A percentile compares a stretch with the other conserved stretches of the same genome.
These are phyloP conservation scores for Trametes cinnabarina DNA, from an alignment of 768 basidiomycete species.

Conservation along the genomic window DNA sequence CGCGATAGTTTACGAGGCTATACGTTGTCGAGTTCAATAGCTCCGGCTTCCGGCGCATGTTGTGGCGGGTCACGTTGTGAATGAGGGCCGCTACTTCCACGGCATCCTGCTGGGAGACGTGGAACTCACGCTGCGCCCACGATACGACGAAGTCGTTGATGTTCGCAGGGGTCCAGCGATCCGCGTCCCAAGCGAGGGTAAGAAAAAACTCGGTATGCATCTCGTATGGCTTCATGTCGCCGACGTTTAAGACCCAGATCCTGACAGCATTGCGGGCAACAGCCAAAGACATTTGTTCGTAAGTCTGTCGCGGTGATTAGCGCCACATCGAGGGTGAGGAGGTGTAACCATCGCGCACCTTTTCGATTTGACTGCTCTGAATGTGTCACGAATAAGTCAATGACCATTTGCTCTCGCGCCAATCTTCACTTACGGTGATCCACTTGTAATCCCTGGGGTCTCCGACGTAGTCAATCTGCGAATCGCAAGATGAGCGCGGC, in stretches of 20 bases:
- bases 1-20: conserved; percentile 64
- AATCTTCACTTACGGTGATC: conserved; percentile 47
- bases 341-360: conserved; percentile 30
- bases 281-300: conserved; percentile 70
- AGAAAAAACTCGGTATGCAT: conserved; percentile 71
- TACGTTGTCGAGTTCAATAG: conserved; percentile 59
- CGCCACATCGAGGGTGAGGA: background rate
- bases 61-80: conserved; percentile 53
- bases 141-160: conserved; percentile 47
- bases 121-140: conserved; percentile 70
- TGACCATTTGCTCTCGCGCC: background rate
- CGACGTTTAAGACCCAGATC: conserved; percentile 75
- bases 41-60: conserved; percentile 65
- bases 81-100: conserved; percentile 50
- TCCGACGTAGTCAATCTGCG: conserved; percentile 46
- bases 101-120: conserved; percentile 40
- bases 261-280: conserved; percentile 54
- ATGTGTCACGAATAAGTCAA: background rate
- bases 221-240: conserved; percentile 74
- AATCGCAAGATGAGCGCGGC: background rate
- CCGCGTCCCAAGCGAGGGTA: conserved; percentile 57
- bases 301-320: conserved; percentile 36
- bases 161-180: conserved; percentile 54
- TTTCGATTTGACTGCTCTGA: conserved; percentile 53
- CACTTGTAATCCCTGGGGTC: conserved; percentile 69